Conservation (phyloP, 306 rosid genomes). For the Glycine tomentella region DNA sequence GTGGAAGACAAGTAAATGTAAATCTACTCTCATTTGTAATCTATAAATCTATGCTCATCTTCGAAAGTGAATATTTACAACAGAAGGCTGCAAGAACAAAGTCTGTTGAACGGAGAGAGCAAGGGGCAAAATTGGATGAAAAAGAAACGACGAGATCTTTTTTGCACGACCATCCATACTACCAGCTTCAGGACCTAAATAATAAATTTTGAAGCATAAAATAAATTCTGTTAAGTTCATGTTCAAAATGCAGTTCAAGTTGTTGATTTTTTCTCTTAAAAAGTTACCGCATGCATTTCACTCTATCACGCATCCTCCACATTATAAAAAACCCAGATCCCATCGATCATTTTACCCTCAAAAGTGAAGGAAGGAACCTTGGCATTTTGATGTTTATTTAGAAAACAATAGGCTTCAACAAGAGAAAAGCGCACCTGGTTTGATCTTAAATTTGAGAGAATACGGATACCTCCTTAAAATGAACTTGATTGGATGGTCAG, state of each 20-base stretch:
- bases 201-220: neutral
- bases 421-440: constrained; percentile 71
- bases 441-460: constrained; percentile 88
- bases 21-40: neutral
- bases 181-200: constrained; percentile 91
- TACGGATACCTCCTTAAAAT: constrained; percentile 79
- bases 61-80: constrained; percentile 91
- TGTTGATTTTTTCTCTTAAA: neutral
- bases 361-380: too few relatives aligned
- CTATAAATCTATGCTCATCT: constrained; percentile 54
- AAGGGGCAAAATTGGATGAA: constrained; percentile 91
- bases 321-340: too few relatives aligned
- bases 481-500: constrained; percentile 96
- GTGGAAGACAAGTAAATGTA: constrained; percentile 1
- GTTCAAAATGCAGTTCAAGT: constrained; percentile 6
- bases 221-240: neutral
- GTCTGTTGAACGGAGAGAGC: constrained; percentile 92
- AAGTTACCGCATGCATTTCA: too few relatives aligned
- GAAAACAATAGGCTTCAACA: neutral
- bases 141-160: constrained; percentile 79
- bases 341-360: too few relatives aligned
- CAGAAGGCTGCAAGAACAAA: constrained; percentile 74
- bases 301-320: too few relatives aligned
- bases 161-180: constrained; percentile 79
- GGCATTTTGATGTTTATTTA: too few relatives aligned